Evolutionary conservation across 177 flowering plant genomes (phyloP).

Genomic region (Vitis hybrid): DNA sequence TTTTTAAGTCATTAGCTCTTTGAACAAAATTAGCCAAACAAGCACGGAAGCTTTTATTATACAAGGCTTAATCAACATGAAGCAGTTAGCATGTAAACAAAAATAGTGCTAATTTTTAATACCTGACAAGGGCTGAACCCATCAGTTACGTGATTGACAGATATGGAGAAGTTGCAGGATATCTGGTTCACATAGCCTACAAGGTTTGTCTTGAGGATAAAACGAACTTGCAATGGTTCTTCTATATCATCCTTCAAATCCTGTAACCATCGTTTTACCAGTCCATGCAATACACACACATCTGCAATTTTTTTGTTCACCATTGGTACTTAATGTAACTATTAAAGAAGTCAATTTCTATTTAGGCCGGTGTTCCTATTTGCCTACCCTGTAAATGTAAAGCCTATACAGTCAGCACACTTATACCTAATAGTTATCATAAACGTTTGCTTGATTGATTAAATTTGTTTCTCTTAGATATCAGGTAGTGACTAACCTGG

Average conservation of each 20-base stretch:
- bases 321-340: too few species aligned
- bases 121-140: conserved; percentile 69
- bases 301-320: conserved; percentile 36
- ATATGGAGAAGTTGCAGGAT: conserved; percentile 53
- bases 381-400: too few species aligned
- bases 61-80: too few species aligned
- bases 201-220: conserved; percentile 56
- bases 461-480: not conserved
- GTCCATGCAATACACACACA: conserved; percentile 44
- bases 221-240: conserved; percentile 57
- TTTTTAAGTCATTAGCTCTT: too few species aligned
- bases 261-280: conserved; percentile 69
- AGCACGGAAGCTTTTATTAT: too few species aligned
- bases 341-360: too few species aligned
- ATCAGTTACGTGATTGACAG: conserved; percentile 50
- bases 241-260: conserved; percentile 63
- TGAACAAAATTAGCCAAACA: too few species aligned
- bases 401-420: too few species aligned
- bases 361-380: too few species aligned
- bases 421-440: too few species aligned
- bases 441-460: too few species aligned
- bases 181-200: conserved; percentile 51
- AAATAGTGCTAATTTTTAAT: not conserved
- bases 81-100: not conserved
- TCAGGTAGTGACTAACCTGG: conserved; percentile 39